Evolutionary conservation across 768 basidiomycete genomes (phyloP).

Genomic region (Clathrus columnatus): DNA sequence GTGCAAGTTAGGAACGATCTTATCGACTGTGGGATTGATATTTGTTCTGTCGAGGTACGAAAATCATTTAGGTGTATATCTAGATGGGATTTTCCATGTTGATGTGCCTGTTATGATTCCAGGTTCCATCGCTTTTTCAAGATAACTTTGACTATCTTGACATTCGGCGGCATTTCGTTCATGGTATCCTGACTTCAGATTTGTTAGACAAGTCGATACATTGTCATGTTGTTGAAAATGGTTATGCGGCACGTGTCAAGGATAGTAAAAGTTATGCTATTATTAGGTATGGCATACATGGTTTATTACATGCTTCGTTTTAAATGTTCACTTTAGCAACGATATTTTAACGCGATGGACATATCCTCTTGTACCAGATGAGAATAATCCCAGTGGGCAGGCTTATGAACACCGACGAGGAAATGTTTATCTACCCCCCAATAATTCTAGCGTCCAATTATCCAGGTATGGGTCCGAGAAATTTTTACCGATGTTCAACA

Average conservation of each 20-base stretch:
- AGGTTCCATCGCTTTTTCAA: conserved; percentile 94
- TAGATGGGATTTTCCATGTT: not conserved
- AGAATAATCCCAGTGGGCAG: conserved; percentile 78
- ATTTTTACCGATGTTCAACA: conserved; percentile 1
- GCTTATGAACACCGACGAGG: conserved; percentile 81
- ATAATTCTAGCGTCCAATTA: conserved; percentile 58
- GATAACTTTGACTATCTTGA: conserved; percentile 98
- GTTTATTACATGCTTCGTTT: not conserved
- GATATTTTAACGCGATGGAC: conserved; percentile 92
- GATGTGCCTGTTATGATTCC: conserved; percentile 6
- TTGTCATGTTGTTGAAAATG: conserved; percentile 79
- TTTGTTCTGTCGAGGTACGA: conserved; percentile 86
- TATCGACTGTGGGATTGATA: conserved; percentile 81
- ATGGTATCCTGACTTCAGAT: conserved; percentile 90
- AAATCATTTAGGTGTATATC: not conserved
- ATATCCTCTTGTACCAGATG: conserved; percentile 92
- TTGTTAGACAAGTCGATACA: conserved; percentile 90
- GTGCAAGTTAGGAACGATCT: conserved; percentile 84
- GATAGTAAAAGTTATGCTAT: conserved; percentile 90
- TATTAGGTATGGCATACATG: conserved; percentile 54
- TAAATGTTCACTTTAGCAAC: conserved; percentile 46
- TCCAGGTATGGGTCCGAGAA: conserved; percentile 51
- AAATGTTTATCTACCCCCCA: conserved; percentile 81
- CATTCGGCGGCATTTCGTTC: conserved; percentile 86
- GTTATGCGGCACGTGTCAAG: conserved; percentile 88